Evolutionary conservation across 257 asterid genomes (phyloP), one percentile per base, ranked within the genome.

Genomic region (Lavandula angustifolia): DNA sequence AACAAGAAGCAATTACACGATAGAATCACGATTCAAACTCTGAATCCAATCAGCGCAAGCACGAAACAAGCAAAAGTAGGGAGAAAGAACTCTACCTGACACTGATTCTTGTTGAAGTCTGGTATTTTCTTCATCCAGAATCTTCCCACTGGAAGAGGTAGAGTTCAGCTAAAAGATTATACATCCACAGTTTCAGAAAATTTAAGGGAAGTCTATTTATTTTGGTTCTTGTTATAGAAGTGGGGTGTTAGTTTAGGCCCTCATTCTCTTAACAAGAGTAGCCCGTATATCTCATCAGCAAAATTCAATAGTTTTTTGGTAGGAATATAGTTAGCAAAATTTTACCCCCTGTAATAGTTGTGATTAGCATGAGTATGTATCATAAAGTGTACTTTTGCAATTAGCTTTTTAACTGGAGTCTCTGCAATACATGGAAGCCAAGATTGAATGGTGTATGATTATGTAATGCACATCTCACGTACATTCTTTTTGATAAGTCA

Each of bases 201-300:
- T 40, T 38, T 41, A 41, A 34, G 49, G 50, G 52, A 31, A 62
- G 40, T 57, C 50, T 32, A 38, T 29, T 33, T 69, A 66, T 43
- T 67, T 67, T 70, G 74, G 57, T 41, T 66, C 29, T 60, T 11
- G 68, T 48, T 55, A 66, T 64, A 37, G 78, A 48, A 60, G 58
- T 44, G 16, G 33, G 63, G 63, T 60, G 47, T 57, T 76, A 73
- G 78, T 22, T 29, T 63, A 60, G 65, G 48, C 42, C 42, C 62
- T 43, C 60, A 12, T 73, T 52, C 72, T 64, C 60, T 50, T 76
- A 42, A 48, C 18, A 70, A 41, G 66, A 55, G 67, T 67, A 61
- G 65, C 71, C 56, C 68, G 78, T 77, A 68, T 68, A 73, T 72
- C 3, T 68, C 61, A 71, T 42, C 16, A 52, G 62, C 12, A 27